Conservation (phyloP, 345 rosid species). For the Salix suchowensis region DNA sequence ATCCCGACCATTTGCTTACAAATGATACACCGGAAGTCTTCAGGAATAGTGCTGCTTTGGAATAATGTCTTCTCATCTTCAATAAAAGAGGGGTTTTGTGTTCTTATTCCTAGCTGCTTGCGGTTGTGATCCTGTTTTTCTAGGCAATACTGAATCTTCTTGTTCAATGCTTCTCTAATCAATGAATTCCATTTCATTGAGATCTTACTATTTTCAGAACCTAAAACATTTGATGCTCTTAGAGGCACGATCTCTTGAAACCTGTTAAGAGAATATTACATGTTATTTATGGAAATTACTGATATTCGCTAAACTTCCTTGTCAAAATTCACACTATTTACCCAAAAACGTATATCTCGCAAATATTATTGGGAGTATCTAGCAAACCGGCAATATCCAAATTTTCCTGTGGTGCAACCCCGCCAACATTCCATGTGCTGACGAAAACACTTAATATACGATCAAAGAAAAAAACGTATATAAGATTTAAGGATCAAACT, state of each 20-base stretch:
- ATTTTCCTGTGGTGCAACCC: conserved; percentile 55
- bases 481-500: not conserved
- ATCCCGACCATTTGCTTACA: conserved; percentile 87
- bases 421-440: conserved; percentile 92
- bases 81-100: conserved; percentile 2
- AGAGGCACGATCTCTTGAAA: conserved; percentile 82
- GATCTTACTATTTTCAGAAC: conserved; percentile 47
- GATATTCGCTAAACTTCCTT: not conserved
- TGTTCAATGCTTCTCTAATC: conserved; percentile 56
- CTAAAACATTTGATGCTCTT: conserved; percentile 54
- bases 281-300: not conserved
- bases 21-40: conserved; percentile 45
- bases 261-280: conserved; percentile 21
- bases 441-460: conserved; percentile 47
- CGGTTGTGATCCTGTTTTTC: conserved; percentile 2
- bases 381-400: conserved; percentile 65
- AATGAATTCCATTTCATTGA: conserved; percentile 62
- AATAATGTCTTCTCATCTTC: conserved; percentile 9
- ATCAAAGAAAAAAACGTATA: not conserved
- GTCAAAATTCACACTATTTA: conserved; percentile 12
- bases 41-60: conserved; percentile 5
- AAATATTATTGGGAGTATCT: conserved; percentile 33
- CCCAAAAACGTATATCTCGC: conserved; percentile 86
- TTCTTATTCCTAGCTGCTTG: not conserved
- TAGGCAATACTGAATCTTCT: not conserved